These are phyloP conservation scores for Hypoxylon sp. DNA, from an alignment of 2,329 filamentous ascomycete species.

Conservation along the genomic window DNA sequence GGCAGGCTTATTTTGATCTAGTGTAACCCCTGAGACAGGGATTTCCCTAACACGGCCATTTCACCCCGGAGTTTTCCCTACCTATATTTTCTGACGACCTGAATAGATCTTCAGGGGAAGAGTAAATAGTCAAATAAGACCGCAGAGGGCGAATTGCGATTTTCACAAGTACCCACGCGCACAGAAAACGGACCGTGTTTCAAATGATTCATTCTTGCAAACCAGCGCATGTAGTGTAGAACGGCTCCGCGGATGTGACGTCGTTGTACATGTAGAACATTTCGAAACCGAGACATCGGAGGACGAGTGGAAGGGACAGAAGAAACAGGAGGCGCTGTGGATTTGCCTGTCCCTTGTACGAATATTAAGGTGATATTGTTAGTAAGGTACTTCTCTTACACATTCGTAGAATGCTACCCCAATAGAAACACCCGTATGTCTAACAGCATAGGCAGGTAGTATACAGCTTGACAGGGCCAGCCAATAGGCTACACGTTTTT, in stretches of 20 bases:
- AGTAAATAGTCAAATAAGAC: conserved; percentile 14
- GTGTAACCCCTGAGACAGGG: conserved; percentile 28
- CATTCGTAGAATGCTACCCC: neutral
- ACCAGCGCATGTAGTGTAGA: conserved; percentile 16
- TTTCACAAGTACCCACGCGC: conserved; percentile 41
- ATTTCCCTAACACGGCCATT: conserved; percentile 14
- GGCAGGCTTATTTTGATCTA: conserved; percentile 21
- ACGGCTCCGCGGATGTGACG: conserved; percentile 38
- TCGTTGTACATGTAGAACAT: conserved; percentile 43
- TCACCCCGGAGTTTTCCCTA: conserved; percentile 32
- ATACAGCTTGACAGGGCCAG: conserved; percentile 1
- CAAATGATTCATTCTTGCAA: conserved; percentile 31
- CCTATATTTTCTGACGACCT: conserved; percentile 16
- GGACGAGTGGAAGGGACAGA: conserved; percentile 13
- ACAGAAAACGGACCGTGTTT: conserved; percentile 38
- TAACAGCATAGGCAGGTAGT: conserved; percentile 23
- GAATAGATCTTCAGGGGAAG: conserved; percentile 44
- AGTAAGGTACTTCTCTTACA: conserved; percentile 16
- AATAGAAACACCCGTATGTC: conserved; percentile 22
- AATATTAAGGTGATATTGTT: conserved; percentile 19
- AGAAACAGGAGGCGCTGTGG: conserved; percentile 8
- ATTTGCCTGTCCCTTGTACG: conserved; percentile 10
- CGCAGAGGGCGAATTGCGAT: conserved; percentile 40
- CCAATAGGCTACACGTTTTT: conserved; percentile 26
- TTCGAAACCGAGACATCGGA: conserved; percentile 32